phyloP scores from a whole-genome alignment of 2,329 filamentous ascomycete species.

The Penicillium sclerotiorum region DNA sequence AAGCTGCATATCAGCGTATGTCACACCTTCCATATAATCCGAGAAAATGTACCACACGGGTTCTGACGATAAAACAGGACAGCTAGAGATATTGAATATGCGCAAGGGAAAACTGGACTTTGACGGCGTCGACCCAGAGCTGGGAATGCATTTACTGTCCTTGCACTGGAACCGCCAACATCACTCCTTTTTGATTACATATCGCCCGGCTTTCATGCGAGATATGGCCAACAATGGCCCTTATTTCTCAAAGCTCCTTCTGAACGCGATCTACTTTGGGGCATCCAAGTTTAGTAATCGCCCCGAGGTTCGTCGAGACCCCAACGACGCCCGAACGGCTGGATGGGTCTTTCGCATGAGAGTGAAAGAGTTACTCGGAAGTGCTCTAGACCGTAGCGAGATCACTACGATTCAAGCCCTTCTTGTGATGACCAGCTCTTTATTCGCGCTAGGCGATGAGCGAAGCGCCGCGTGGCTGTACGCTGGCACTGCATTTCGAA shows the following conservation, averaged over 20 bases:
- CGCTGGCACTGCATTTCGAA: slow-evolving; percentile 54
- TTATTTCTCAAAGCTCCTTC: slow-evolving; percentile 55
- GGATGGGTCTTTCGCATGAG: slow-evolving; percentile 54
- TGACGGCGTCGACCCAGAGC: slow-evolving; percentile 52
- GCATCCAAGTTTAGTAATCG: slow-evolving; percentile 52
- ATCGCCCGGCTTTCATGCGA: slow-evolving; percentile 57
- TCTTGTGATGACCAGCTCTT: slow-evolving; percentile 54
- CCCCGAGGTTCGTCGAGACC: slow-evolving; percentile 49
- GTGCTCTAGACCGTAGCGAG: slow-evolving; percentile 51
- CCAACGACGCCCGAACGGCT: slow-evolving; percentile 51
- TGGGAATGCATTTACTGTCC: slow-evolving; percentile 55
- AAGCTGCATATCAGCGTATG: slow-evolving; percentile 50
- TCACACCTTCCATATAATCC: background rate
- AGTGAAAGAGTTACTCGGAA: slow-evolving; percentile 51
- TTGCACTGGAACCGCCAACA: slow-evolving; percentile 60
- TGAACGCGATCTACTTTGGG: slow-evolving; percentile 55
- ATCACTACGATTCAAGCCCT: slow-evolving; percentile 60
- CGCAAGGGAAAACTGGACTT: background rate
- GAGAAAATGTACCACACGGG: too few species aligned
- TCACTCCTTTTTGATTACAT: slow-evolving; percentile 52
- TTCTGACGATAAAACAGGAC: background rate
- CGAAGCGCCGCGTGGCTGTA: slow-evolving; percentile 58
- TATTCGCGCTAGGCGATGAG: slow-evolving; percentile 57
- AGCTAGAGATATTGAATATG: background rate
- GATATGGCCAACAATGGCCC: slow-evolving; percentile 53